phyloP scores from a whole-genome alignment of 441 rosid genomes.

The Gossypium laxum region DNA sequence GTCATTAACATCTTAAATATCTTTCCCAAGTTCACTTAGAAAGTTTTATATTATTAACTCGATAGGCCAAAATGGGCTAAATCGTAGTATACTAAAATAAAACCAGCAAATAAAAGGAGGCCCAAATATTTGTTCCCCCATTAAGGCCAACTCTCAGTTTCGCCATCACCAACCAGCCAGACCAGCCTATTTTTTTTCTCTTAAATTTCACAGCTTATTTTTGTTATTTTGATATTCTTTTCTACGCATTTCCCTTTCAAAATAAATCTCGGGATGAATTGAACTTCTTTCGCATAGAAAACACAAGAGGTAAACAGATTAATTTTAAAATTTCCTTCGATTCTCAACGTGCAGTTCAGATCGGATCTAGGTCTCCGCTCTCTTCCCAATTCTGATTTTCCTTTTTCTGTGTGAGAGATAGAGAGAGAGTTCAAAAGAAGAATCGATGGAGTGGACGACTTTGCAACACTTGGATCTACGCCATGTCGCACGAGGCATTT shows the following conservation, averaged over 20 bases:
- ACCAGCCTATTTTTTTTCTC: not conserved
- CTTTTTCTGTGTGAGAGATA: not conserved
- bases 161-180: not conserved
- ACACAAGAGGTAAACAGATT: not conserved
- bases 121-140: conserved; percentile 3
- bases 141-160: not conserved
- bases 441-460: conserved; percentile 86
- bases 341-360: not conserved
- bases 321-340: not conserved
- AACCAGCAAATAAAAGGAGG: not conserved
- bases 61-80: not conserved
- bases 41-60: not conserved
- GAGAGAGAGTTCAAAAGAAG: conserved; percentile 5
- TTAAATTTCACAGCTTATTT: not conserved
- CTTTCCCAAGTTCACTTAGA: not conserved
- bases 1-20: not conserved
- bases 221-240: not conserved
- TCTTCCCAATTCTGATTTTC: not conserved
- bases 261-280: not conserved
- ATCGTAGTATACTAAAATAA: not conserved
- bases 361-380: conserved; percentile 6
- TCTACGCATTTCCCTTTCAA: not conserved
- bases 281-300: not conserved
- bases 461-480: conserved; percentile 92
- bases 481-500: conserved; percentile 63